Evolutionary conservation across 768 basidiomycete species (phyloP), one percentile per base, ranked within the genome.

Genomic region (Lactarius indigo): DNA sequence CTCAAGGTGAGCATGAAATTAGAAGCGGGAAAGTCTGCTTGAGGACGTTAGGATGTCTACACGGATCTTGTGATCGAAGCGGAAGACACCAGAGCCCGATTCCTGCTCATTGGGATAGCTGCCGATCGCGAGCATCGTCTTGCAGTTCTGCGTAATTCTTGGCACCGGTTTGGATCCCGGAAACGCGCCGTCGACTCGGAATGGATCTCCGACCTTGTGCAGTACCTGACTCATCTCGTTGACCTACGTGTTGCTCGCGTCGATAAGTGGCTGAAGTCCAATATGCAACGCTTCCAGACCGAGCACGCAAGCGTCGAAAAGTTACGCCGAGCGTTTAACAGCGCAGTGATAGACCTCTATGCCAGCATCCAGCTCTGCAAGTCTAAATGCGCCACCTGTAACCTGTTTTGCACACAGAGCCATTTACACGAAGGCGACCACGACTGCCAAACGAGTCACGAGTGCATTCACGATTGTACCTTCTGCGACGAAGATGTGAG

Each of bases 41-140:
- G n/a, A n/a, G n/a, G 6, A 18, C 30, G 18, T n/a, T 18, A 85
- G 86, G 84, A 85, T 69, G 71, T 86, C 55, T 85, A 87, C 68
- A 82, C 81, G 12, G 83, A 84, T 64, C 57, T 73, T 2, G 66
- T 75, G 1, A 77, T 87, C 37, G 76, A 78, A 0, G 64, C 71
- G 26, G 70, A 74, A 5, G 84, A 85, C 69, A 78, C 79, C 3
- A 28, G 66, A 0, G 68, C 77, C 10, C 72, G 69, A 2, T 80
- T 84, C 62, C 50, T 63, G 6, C 39, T 80, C 76, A 69, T 72
- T 75, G 41, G 28, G 50, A 15, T 70, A 73, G 64, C 65, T 55
- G 73, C 68, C 2, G 63, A 68, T 15, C 72, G 75, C 30, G 77
- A 79, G 35, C 50, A 56, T 13, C 65, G 63, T 18, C 72, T 82